Conservation (phyloP, 768 basidiomycete species). For the Russula griseocarnosa region DNA sequence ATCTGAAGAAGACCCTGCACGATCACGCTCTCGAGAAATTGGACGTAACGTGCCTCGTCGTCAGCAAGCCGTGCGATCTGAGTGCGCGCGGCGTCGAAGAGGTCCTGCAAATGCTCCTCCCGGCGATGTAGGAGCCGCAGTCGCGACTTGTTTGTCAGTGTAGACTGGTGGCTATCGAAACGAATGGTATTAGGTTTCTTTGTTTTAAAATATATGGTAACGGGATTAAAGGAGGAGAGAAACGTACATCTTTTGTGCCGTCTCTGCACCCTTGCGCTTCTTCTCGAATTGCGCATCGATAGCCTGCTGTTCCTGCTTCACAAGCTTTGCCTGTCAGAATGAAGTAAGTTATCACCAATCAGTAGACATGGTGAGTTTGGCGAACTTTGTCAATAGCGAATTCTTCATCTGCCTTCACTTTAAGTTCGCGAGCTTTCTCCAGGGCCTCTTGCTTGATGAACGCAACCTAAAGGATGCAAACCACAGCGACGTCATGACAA, state of each 20-base stretch:
- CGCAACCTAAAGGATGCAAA: slow-evolving; percentile 51
- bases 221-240: not conserved
- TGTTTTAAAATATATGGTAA: not conserved
- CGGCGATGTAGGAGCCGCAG: slow-evolving; percentile 84
- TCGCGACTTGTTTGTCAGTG: slow-evolving; percentile 93
- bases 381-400: slow-evolving; percentile 95
- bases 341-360: not conserved
- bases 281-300: slow-evolving; percentile 95
- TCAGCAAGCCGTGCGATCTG: slow-evolving; percentile 58
- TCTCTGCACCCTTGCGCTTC: slow-evolving; percentile 90
- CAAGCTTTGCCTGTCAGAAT: slow-evolving; percentile 77
- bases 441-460: slow-evolving; percentile 99
- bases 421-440: slow-evolving; percentile 96
- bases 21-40: slow-evolving; percentile 80
- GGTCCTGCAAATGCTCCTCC: slow-evolving; percentile 87
- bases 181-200: not conserved
- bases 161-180: slow-evolving; percentile 76
- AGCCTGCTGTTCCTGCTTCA: slow-evolving; percentile 91
- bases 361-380: not conserved
- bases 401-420: slow-evolving; percentile 97
- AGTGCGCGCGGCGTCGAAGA: slow-evolving; percentile 71
- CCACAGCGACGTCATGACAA: slow-evolving; percentile 7
- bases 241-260: slow-evolving; percentile 91
- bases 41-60: slow-evolving; percentile 65
- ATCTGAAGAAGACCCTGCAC: slow-evolving; percentile 82